Evolutionary conservation across 768 basidiomycete species (phyloP), one percentile per base, ranked within the genome.

Genomic region (Pleurotus eryngii): DNA sequence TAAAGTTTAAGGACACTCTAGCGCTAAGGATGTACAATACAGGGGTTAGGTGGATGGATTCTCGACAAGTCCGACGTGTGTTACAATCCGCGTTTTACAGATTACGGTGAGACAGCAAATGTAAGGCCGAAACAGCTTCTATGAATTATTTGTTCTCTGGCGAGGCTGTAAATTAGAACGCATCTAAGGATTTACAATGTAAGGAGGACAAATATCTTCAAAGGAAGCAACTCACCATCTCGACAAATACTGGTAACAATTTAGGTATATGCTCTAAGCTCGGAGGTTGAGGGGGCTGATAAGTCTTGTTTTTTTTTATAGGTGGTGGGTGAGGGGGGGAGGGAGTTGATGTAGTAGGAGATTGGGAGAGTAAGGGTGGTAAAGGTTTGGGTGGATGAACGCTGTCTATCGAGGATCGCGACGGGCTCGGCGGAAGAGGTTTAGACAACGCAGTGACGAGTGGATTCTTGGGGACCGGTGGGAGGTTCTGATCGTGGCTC

Each of bases 201-300:
- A 4, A 35, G 30, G 8, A 11, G 30, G 30, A 11, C 30, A 35
- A 2, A 11, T 35, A 9, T 4, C 30, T 35, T 35, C 9, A 35
- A 11, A 35, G 56, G 30, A 46, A 39, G 55, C 18, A 24, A 73
- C 85, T 66, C 59, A 97, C 95, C 81, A 98, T 85, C 74, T 98
- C 97, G 45, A 89, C 81, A 69, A 98, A 98, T 24, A 98, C 64
- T 1, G 96, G 94, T 38, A 97, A 74, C 18, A 99, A 69, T 59
- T 84, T 78, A n/a, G 92, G 89, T 51, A 98, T 83, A 64, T 87
- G 81, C 47, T 77, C 73, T 47, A 98, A 75, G 51, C 90, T 85
- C 1, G 97, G 97, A 45, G 89, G 86, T 61, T 84, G 81, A 45
- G 90, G 69, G 6, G 74, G 65, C 45, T 73, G 70, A 1, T 66